These are phyloP conservation scores for Kandelia obovata DNA, from an alignment of 345 rosid genomes.

Conservation along the genomic window DNA sequence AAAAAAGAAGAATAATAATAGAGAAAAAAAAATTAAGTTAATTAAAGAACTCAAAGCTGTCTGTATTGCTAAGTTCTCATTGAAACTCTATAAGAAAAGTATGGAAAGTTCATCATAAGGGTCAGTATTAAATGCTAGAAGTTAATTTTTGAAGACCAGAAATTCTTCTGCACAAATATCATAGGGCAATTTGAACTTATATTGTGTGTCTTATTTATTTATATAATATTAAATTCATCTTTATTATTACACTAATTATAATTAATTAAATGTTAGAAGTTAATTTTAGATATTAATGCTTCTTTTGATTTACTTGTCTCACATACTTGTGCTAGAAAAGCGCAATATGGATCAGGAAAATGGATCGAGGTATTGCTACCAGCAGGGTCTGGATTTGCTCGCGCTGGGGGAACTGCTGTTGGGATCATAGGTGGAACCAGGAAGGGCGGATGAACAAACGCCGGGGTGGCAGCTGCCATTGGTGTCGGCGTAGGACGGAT, in stretches of 20 bases:
- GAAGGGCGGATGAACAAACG: constrained; percentile 30
- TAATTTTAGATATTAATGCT: not conserved
- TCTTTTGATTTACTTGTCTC: not conserved
- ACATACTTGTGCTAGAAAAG: constrained; percentile 53
- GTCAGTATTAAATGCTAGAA: too few relatives aligned
- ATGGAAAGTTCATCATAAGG: too few relatives aligned
- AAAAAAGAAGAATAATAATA: not conserved
- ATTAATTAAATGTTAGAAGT: too few relatives aligned
- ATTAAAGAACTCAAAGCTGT: not conserved
- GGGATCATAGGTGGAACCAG: constrained; percentile 19
- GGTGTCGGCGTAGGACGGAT: constrained; percentile 17
- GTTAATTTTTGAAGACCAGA: too few relatives aligned
- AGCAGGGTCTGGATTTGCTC: constrained; percentile 15
- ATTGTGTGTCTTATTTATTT: too few relatives aligned
- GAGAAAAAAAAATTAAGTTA: not conserved
- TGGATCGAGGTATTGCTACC: constrained; percentile 11
- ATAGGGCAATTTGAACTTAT: too few relatives aligned
- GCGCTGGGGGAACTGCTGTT: not conserved
- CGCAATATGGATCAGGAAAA: constrained; percentile 44
- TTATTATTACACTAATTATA: too few relatives aligned
- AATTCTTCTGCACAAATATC: too few relatives aligned
- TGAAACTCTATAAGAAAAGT: too few relatives aligned
- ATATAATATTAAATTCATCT: too few relatives aligned
- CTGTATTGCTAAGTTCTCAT: too few relatives aligned
- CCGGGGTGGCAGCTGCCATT: constrained; percentile 8